A percentile compares a stretch with the other conserved stretches of the same genome.
Conservation (phyloP, 768 basidiomycete species). For the Trametes cingulata region DNA sequence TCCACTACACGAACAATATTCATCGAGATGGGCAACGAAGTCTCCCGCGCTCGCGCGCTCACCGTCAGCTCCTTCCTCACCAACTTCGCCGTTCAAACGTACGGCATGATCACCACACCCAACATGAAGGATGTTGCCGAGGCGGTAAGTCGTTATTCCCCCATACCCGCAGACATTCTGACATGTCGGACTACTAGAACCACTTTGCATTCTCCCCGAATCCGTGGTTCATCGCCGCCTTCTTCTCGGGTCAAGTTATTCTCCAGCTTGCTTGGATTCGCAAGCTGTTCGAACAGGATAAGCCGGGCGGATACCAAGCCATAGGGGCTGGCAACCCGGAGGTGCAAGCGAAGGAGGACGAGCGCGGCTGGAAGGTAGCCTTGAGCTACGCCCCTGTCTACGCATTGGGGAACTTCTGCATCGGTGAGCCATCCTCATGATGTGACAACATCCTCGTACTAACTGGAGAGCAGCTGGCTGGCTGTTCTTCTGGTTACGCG, state of each 20-base stretch:
- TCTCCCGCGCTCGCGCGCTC: constrained; percentile 29
- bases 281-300: constrained; percentile 27
- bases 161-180: not conserved
- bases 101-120: constrained; percentile 32
- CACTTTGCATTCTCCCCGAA: constrained; percentile 37
- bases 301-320: constrained; percentile 12
- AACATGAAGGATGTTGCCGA: constrained; percentile 37
- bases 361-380: constrained; percentile 18
- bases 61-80: constrained; percentile 32
- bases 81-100: constrained; percentile 32
- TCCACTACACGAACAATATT: not conserved
- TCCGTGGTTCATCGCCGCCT: constrained; percentile 34
- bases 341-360: not conserved
- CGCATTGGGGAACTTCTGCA: constrained; percentile 35
- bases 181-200: constrained; percentile 27
- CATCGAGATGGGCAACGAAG: constrained; percentile 28
- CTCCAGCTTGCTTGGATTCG: constrained; percentile 33
- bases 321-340: not conserved
- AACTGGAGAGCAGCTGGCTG: constrained; percentile 37
- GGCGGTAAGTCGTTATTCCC: constrained; percentile 22
- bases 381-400: constrained; percentile 36
- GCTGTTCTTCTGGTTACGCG: constrained; percentile 34
- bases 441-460: too few species aligned
- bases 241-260: constrained; percentile 34
- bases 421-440: constrained; percentile 27